phyloP scores from a whole-genome alignment of 495 filamentous ascomycete genomes.

The Penicillium chermesinum region DNA sequence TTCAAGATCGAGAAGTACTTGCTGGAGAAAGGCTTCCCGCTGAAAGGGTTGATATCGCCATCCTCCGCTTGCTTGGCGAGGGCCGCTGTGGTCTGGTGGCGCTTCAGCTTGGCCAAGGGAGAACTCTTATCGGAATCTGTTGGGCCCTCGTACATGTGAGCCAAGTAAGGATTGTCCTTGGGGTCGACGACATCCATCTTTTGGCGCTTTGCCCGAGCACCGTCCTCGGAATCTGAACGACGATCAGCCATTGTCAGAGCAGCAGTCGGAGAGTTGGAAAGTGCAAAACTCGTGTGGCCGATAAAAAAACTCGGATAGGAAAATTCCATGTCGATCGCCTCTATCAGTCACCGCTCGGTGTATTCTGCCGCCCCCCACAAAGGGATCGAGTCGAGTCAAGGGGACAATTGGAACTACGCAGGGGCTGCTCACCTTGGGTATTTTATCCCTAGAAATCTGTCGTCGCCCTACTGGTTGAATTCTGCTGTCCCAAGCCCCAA shows the following conservation, averaged over 20 bases:
- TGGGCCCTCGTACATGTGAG: constrained; percentile 70
- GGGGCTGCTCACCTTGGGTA: constrained; percentile 4
- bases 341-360: constrained; percentile 31
- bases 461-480: not conserved
- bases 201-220: constrained; percentile 43
- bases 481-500: no score
- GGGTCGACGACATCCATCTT: constrained; percentile 51
- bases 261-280: constrained; percentile 13
- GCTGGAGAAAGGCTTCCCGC: constrained; percentile 62
- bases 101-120: constrained; percentile 59
- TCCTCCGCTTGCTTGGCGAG: constrained; percentile 72
- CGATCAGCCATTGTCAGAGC: constrained; percentile 36
- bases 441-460: not conserved
- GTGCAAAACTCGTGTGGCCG: constrained; percentile 17
- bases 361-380: constrained; percentile 31
- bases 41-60: constrained; percentile 83
- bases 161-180: constrained; percentile 77
- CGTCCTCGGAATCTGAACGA: constrained; percentile 37
- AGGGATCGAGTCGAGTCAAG: constrained; percentile 15
- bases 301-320: constrained; percentile 35
- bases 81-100: constrained; percentile 75
- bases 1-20: constrained; percentile 87
- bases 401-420: constrained; percentile 11
- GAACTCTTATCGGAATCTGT: constrained; percentile 41
- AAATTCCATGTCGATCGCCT: constrained; percentile 28